Conservation (phyloP, 495 filamentous ascomycete genomes). For the Parathielavia appendiculata region DNA sequence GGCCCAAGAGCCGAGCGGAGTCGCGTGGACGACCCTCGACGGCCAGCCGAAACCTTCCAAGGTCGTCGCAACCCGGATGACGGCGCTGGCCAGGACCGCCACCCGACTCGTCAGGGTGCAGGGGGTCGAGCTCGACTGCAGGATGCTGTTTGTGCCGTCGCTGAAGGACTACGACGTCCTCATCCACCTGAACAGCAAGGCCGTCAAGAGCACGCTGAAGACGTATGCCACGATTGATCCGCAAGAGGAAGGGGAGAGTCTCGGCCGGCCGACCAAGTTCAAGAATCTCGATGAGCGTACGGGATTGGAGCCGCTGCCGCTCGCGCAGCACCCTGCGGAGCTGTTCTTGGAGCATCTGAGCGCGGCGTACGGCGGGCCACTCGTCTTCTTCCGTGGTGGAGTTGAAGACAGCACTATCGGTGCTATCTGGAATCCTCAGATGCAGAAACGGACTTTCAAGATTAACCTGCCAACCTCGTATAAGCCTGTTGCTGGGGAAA, state of each 20-base stretch:
- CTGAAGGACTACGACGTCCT: slow-evolving; percentile 80
- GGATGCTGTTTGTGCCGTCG: slow-evolving; percentile 62
- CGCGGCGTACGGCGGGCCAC: slow-evolving; percentile 52
- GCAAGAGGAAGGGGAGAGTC: slow-evolving; percentile 19
- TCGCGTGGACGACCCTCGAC: slow-evolving; percentile 68
- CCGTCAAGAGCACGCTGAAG: slow-evolving; percentile 26
- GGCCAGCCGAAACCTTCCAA: slow-evolving; percentile 54
- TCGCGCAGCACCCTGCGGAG: slow-evolving; percentile 43
- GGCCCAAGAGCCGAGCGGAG: slow-evolving; percentile 67
- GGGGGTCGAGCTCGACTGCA: slow-evolving; percentile 50
- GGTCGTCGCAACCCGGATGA: slow-evolving; percentile 80
- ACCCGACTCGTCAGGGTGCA: slow-evolving; percentile 55
- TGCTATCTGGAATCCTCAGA: slow-evolving; percentile 76
- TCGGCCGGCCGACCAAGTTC: slow-evolving; percentile 40
- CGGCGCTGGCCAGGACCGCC: slow-evolving; percentile 68
- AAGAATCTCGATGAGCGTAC: slow-evolving; percentile 63
- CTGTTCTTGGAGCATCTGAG: slow-evolving; percentile 58
- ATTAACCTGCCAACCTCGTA: slow-evolving; percentile 66
- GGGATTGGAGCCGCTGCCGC: slow-evolving; percentile 36
- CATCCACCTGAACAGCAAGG: slow-evolving; percentile 59
- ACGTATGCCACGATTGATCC: slow-evolving; percentile 28
- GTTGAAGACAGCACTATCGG: slow-evolving; percentile 56
- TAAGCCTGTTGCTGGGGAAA: slow-evolving; percentile 38
- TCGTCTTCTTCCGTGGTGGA: slow-evolving; percentile 70
- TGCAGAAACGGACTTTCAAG: slow-evolving; percentile 54